Evolutionary conservation across 129 eudicot species (phyloP).

Genomic region (Pittosporum tobira): DNA sequence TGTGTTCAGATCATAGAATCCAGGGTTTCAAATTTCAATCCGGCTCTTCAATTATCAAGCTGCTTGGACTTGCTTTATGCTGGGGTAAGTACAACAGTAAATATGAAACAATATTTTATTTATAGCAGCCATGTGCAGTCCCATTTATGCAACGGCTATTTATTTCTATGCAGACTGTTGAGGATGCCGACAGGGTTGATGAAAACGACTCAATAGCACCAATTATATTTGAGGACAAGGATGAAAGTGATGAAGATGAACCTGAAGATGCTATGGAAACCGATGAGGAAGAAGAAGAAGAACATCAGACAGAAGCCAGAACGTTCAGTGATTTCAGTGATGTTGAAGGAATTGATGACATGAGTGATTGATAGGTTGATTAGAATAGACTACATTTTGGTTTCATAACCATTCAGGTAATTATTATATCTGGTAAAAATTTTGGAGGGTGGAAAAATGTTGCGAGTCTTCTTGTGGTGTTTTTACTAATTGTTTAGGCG

Average conservation of each 20-base stretch:
- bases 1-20: conserved; percentile 65
- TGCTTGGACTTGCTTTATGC: conserved; percentile 61
- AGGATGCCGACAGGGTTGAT: conserved; percentile 48
- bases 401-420: too few relatives aligned
- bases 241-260: conserved; percentile 65
- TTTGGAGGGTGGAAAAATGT: background rate
- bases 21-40: conserved; percentile 49
- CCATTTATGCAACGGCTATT: background rate
- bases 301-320: conserved; percentile 18
- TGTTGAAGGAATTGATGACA: conserved; percentile 41
- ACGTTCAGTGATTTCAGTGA: conserved; percentile 52
- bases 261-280: conserved; percentile 72
- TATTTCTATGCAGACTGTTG: conserved; percentile 32
- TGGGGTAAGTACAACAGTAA: conserved; percentile 43
- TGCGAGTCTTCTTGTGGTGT: too few relatives aligned
- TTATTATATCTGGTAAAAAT: background rate
- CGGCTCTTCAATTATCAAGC: conserved; percentile 48
- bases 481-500: too few relatives aligned
- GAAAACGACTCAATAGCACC: conserved; percentile 39
- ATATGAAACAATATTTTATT: background rate
- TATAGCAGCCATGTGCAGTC: background rate
- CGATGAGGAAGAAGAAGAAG: conserved; percentile 41
- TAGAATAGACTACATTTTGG: too few relatives aligned
- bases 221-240: conserved; percentile 51
- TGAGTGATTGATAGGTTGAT: conserved; percentile 18